Conservation (phyloP, 495 filamentous ascomycete genomes). For the Staphylotrichum tortipilum region DNA sequence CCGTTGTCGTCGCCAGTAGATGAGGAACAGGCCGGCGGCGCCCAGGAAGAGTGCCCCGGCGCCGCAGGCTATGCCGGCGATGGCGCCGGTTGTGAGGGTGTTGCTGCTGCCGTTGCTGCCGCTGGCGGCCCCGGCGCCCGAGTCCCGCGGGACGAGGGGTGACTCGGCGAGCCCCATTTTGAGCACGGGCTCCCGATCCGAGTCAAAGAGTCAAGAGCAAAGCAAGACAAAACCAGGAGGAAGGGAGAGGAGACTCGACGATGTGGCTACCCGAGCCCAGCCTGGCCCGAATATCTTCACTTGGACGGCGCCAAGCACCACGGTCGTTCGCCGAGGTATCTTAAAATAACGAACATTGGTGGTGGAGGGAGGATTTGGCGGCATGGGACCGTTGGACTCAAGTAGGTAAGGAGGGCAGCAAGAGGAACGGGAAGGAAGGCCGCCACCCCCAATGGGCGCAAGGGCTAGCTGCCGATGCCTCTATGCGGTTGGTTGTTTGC, state of each 20-base stretch:
- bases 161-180: conserved; percentile 12
- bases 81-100: conserved; percentile 34
- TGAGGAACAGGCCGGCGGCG: conserved; percentile 28
- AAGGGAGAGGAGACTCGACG: too few species aligned
- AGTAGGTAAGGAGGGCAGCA: background rate
- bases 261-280: conserved; percentile 4
- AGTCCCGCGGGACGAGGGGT: conserved; percentile 12
- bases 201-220: background rate
- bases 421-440: conserved; percentile 1
- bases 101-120: too few species aligned
- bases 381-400: background rate
- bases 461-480: background rate
- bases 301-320: conserved; percentile 9
- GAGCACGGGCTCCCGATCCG: background rate
- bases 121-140: conserved; percentile 1
- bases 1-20: conserved; percentile 35
- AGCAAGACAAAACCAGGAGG: too few species aligned
- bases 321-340: background rate
- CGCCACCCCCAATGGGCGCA: conserved; percentile 6
- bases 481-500: conserved; percentile 14
- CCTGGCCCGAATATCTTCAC: conserved; percentile 5
- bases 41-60: conserved; percentile 31
- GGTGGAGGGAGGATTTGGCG: background rate
- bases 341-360: conserved; percentile 7
- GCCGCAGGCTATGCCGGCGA: conserved; percentile 38